Base-by-base conservation (phyloP, 1,284 basidiomycete species). In the Porodaedalea pini region DNA sequence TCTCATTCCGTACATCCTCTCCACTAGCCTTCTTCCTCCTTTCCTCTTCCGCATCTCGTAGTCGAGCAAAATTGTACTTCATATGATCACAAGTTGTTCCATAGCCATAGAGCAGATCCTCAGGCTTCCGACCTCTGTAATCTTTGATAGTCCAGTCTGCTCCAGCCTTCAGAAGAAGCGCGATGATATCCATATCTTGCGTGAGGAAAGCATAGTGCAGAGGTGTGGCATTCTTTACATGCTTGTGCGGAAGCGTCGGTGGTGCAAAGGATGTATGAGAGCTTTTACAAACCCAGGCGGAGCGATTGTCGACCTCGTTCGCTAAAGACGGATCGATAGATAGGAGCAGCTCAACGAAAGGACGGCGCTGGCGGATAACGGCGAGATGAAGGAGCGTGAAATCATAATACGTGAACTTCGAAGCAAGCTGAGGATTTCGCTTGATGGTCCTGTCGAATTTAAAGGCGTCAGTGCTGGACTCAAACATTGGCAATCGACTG, bases 161-260 rank as follows among this genome's bases (percentile, higher is more conserved):
- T 4, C 57, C 57, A 15, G 57, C 57, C 32, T 49, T 36, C 11
- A 58, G 31, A 8, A 58, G 51, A 2, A 53, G 37, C 13, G 36
- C 49, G 4, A 41, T 41, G 17, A 54, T 48, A 3, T 53, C 51
- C 15, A 58, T 13, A 23, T 58, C 45, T 8, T 51, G 41, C 15
- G 29, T 25, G 32, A 58, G 40, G 21, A 51, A 58, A 3, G 57
- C 57, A 32, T 53, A 54, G 44, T 58, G 57, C 29, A 58, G 51
- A 5, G 57, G 25, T 6, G 57, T 58, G 19, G 57, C 50, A 23
- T 41, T 36, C 19, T 54, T 43, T 8, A 53, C 51, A 27, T 40
- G 32, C 7, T 41, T 15, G 43, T 53, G 50, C 11, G 57, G 51
- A 51, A 57, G 29, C n/a, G 21, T 25, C n/a, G n/a, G 23, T 3